These are phyloP conservation scores for Candida peoriensis DNA, from an alignment of 805 yeast species.

Conservation along the genomic window DNA sequence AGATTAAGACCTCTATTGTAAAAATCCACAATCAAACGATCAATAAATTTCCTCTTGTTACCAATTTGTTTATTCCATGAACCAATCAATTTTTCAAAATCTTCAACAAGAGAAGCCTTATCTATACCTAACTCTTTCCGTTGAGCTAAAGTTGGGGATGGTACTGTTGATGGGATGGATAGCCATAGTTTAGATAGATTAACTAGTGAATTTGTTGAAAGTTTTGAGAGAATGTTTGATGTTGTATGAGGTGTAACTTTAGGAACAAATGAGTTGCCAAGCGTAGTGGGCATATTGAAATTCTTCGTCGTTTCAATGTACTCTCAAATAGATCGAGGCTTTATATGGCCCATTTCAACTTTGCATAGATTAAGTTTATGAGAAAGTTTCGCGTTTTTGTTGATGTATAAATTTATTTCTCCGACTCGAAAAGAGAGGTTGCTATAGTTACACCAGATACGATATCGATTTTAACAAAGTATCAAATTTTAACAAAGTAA, in stretches of 20 bases:
- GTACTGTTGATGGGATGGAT: slow-evolving; percentile 16
- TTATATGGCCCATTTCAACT: too few species aligned
- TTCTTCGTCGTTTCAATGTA: too few species aligned
- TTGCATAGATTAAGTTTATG: too few species aligned
- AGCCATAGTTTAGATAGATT: slow-evolving; percentile 22
- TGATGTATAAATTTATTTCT: too few species aligned
- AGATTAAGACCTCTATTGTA: slow-evolving; percentile 58
- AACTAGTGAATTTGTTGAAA: slow-evolving; percentile 16
- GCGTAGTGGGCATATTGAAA: too few species aligned
- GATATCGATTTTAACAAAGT: too few species aligned
- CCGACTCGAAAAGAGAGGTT: too few species aligned
- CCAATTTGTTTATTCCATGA: slow-evolving; percentile 1
- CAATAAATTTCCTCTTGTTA: slow-evolving; percentile 18
- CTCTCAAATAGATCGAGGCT: too few species aligned
- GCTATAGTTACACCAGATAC: too few species aligned
- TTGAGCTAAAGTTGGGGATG: slow-evolving; percentile 11
- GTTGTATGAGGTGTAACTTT: slow-evolving; percentile 11
- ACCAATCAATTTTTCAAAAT: slow-evolving; percentile 1
- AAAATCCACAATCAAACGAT: slow-evolving; percentile 22
- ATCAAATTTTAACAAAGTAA: too few species aligned
- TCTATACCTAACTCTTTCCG: slow-evolving; percentile 7
- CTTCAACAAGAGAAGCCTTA: slow-evolving; percentile 7
- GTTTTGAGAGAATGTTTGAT: slow-evolving; percentile 12
- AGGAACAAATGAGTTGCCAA: slow-evolving; percentile 20
- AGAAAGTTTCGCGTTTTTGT: too few species aligned